phyloP scores from a whole-genome alignment of 1,284 basidiomycete genomes.

The Naganishia sp. region DNA sequence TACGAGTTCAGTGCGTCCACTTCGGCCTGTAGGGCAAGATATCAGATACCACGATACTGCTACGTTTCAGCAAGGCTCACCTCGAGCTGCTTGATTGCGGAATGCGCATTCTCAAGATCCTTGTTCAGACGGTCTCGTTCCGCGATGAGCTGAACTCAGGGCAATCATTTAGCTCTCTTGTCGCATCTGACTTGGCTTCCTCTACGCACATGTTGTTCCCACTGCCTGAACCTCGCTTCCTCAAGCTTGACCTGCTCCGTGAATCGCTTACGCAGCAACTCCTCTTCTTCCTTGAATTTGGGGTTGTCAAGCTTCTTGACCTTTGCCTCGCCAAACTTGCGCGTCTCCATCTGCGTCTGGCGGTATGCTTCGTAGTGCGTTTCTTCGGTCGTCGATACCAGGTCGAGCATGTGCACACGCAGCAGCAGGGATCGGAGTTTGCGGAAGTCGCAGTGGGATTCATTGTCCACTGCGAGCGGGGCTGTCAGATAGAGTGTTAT shows the following conservation, averaged over 20 bases:
- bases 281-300: conserved; percentile 99
- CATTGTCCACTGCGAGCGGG: conserved; percentile 78
- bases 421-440: conserved; percentile 95
- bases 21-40: conserved; percentile 65
- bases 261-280: conserved; percentile 91
- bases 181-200: not conserved
- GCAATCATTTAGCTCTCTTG: not conserved
- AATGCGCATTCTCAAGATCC: conserved; percentile 84
- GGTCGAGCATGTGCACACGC: conserved; percentile 97
- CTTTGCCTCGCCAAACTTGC: conserved; percentile 98
- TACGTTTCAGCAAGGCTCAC: conserved; percentile 34
- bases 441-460: conserved; percentile 98
- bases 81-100: conserved; percentile 86
- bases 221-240: conserved; percentile 95
- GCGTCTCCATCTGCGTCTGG: conserved; percentile 98
- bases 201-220: conserved; percentile 90
- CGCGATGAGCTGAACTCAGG: conserved; percentile 72
- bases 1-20: conserved; percentile 53
- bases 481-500: not conserved
- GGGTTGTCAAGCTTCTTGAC: conserved; percentile 99
- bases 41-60: conserved; percentile 68
- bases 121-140: conserved; percentile 97
- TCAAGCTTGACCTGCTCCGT: conserved; percentile 99
- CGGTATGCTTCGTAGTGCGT: conserved; percentile 97
- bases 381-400: conserved; percentile 95